Percentiles rank a stretch among this genome's conserved stretches.
Evolutionary conservation across 2,329 filamentous ascomycete species (phyloP).

Genomic region (Neofusicoccum cordaticola): DNA sequence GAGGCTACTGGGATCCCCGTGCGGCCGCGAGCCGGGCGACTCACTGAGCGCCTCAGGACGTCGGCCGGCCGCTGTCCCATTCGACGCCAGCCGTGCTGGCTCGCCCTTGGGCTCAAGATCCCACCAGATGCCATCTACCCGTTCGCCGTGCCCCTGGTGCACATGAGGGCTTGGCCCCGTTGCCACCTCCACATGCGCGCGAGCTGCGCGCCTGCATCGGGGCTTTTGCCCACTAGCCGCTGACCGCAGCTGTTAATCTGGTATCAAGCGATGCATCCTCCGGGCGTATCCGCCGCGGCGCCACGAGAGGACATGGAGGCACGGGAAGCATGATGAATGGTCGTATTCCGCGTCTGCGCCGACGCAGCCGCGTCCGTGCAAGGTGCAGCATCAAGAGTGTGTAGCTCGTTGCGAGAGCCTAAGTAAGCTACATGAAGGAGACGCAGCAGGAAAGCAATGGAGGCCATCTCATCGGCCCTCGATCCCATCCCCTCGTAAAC

Average conservation of each 20-base stretch:
- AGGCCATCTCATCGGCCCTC: slow-evolving; percentile 6
- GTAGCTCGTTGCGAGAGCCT: slow-evolving; percentile 12
- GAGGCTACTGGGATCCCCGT: slow-evolving; percentile 6
- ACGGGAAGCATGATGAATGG: neutral
- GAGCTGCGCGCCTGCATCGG: neutral
- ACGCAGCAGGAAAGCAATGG: slow-evolving; percentile 8
- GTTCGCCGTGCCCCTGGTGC: neutral
- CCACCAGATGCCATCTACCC: neutral
- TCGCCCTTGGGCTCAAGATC: neutral
- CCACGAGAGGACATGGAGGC: neutral
- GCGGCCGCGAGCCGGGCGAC: neutral
- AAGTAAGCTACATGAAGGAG: slow-evolving; percentile 17
- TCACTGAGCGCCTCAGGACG: neutral
- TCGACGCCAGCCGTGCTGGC: neutral
- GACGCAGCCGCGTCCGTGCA: neutral
- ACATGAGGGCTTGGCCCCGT: neutral
- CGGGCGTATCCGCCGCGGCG: neutral
- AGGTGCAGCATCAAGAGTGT: slow-evolving; percentile 5
- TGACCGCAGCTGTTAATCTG: neutral
- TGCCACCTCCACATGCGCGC: neutral
- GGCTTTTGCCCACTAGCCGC: neutral
- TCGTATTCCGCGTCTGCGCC: neutral
- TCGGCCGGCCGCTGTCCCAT: neutral
- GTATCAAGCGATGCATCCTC: neutral
- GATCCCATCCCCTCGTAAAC: slow-evolving; percentile 12